Evolutionary conservation across 2,329 filamentous ascomycete species (phyloP).

Genomic region (Cordyceps farinosa): DNA sequence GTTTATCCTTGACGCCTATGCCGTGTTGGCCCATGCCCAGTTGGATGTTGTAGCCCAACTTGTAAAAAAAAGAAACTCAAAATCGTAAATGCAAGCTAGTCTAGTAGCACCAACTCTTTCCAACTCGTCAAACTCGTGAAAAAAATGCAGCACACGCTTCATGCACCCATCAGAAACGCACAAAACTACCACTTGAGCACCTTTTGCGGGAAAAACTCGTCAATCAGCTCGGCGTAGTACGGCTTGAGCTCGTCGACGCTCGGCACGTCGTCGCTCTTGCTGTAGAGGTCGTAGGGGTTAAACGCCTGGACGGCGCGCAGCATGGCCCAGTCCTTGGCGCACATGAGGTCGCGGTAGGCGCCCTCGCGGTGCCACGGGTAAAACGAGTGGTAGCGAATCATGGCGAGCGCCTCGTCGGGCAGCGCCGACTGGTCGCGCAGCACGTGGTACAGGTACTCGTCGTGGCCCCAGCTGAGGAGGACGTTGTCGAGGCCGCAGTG

Average conservation of each 20-base stretch:
- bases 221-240: constrained; percentile 42
- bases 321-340: constrained; percentile 75
- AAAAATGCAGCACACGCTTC: not conserved
- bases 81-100: not conserved
- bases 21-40: not conserved
- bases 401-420: constrained; percentile 78
- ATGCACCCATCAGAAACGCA: not conserved
- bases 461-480: constrained; percentile 88
- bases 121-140: not conserved
- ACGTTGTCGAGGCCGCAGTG: constrained; percentile 82
- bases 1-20: not conserved
- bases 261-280: constrained; percentile 81
- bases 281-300: constrained; percentile 89
- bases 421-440: constrained; percentile 77
- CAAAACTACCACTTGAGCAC: constrained; percentile 36
- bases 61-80: not conserved
- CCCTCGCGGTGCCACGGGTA: constrained; percentile 86
- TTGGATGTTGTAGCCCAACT: not conserved
- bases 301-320: constrained; percentile 78
- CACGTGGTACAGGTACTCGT: constrained; percentile 84
- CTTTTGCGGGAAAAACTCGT: constrained; percentile 41
- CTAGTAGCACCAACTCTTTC: too few species aligned
- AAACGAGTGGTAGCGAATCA: constrained; percentile 92
- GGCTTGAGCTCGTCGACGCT: constrained; percentile 71
- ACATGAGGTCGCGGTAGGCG: constrained; percentile 80